Conservation (phyloP, 768 basidiomycete genomes). For the Porpolomopsis calyptriformis region DNA sequence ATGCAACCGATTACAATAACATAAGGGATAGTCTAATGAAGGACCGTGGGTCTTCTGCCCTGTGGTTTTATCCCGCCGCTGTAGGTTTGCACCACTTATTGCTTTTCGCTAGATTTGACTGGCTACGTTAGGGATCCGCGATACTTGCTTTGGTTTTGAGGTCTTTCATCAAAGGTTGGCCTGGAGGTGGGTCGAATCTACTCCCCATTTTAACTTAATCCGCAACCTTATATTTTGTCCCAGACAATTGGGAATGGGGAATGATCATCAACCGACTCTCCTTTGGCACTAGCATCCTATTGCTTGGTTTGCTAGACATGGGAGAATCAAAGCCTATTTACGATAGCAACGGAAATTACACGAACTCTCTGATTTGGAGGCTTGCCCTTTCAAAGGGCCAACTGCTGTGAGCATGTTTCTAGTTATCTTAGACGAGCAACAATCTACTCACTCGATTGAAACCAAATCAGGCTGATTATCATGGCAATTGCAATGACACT, state of each 20-base stretch:
- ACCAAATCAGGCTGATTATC: background rate
- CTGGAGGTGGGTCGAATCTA: background rate
- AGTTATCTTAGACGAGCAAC: too few species aligned
- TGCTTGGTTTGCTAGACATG: background rate
- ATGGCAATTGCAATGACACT: background rate
- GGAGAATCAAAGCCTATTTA: conserved; percentile 1
- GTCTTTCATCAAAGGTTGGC: conserved; percentile 2
- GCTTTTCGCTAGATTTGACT: background rate
- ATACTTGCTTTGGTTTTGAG: background rate
- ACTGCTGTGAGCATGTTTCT: background rate
- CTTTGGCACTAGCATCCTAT: background rate
- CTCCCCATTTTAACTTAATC: background rate
- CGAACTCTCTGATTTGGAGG: background rate
- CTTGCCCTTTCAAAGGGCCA: background rate
- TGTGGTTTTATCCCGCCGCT: conserved; percentile 1
- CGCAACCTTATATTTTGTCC: background rate
- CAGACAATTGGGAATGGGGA: conserved; percentile 5
- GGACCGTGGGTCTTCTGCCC: background rate
- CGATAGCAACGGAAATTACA: background rate
- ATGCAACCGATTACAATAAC: background rate
- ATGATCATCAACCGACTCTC: background rate
- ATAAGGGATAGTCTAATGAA: background rate
- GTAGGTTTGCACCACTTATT: background rate
- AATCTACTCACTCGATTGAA: background rate
- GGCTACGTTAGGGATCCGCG: background rate